Percentiles rank a stretch among this genome's conserved stretches.
phyloP scores from a whole-genome alignment of 352 stramenopile genomes.

The Plasmopara viticola region DNA sequence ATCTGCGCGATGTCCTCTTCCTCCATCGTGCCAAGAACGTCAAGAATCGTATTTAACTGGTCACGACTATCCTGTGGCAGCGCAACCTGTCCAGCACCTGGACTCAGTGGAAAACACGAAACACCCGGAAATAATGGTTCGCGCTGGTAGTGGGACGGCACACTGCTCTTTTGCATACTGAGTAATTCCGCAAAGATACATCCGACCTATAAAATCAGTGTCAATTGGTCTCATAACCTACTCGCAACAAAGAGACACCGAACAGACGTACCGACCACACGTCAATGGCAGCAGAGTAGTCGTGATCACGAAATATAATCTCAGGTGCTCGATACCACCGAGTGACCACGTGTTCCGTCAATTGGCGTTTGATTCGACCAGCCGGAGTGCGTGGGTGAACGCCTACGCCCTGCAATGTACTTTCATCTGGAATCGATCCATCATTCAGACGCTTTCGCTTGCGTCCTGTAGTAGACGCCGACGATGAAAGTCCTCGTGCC shows the following conservation, averaged over 20 bases:
- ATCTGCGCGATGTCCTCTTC: slow-evolving; percentile 84
- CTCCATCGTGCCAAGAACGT: slow-evolving; percentile 81
- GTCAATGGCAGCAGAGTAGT: slow-evolving; percentile 85
- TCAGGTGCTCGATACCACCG: slow-evolving; percentile 93
- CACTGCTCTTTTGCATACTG: slow-evolving; percentile 95
- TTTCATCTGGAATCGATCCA: slow-evolving; percentile 46
- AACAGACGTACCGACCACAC: slow-evolving; percentile 70
- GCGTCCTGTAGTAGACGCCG: slow-evolving; percentile 55
- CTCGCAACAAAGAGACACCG: neutral
- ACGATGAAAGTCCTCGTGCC: slow-evolving; percentile 61
- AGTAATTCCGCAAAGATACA: slow-evolving; percentile 94
- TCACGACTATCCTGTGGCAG: slow-evolving; percentile 80
- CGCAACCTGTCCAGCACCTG: slow-evolving; percentile 63
- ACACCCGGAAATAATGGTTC: slow-evolving; percentile 93
- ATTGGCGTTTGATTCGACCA: slow-evolving; percentile 82
- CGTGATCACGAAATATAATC: slow-evolving; percentile 90
- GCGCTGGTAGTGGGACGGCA: slow-evolving; percentile 91
- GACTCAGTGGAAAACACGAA: slow-evolving; percentile 83
- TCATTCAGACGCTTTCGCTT: slow-evolving; percentile 46
- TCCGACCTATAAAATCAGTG: slow-evolving; percentile 55
- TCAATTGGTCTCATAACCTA: neutral
- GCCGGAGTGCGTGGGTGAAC: slow-evolving; percentile 68
- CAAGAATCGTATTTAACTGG: slow-evolving; percentile 84
- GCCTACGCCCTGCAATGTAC: slow-evolving; percentile 49
- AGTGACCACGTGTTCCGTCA: slow-evolving; percentile 94